A percentile compares a stretch with the other conserved stretches of the same genome.
These are phyloP conservation scores for Achaetomiella virescens DNA, from an alignment of 495 filamentous ascomycete species.

Conservation along the genomic window DNA sequence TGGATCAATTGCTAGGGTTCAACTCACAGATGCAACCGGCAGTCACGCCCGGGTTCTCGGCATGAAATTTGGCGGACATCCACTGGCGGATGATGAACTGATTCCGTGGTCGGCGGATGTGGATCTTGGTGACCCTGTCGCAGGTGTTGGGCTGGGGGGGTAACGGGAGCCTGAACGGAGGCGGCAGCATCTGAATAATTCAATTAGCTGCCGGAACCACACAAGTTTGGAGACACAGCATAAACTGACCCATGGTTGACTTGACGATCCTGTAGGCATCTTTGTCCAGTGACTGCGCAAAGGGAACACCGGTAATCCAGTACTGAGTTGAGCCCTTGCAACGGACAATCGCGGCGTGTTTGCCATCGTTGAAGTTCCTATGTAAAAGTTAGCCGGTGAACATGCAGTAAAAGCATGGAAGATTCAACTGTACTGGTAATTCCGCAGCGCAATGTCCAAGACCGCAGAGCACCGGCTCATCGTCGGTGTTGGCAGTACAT, in stretches of 20 bases:
- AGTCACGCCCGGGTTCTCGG: conserved; percentile 8
- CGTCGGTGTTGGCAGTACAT: conserved; percentile 5
- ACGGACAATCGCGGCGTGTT: conserved; percentile 3
- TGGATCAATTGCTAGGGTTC: neutral
- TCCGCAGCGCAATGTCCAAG: neutral
- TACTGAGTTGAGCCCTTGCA: neutral
- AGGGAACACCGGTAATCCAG: conserved; percentile 5
- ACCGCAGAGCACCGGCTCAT: neutral
- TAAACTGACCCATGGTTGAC: neutral
- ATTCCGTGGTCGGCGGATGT: conserved; percentile 3
- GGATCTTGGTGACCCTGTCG: neutral
- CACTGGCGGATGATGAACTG: conserved; percentile 18
- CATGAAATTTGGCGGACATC: conserved; percentile 9
- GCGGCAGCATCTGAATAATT: neutral
- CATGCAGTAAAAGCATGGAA: neutral
- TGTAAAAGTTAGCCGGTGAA: neutral
- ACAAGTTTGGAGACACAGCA: neutral
- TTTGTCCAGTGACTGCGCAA: neutral
- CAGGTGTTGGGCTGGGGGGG: neutral
- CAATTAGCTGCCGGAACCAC: neutral
- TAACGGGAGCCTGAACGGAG: neutral
- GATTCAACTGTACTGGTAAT: conserved; percentile 5
- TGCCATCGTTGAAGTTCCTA: conserved; percentile 8
- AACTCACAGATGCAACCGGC: conserved; percentile 14
- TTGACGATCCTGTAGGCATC: neutral